Conservation (phyloP, 768 basidiomycete species). For the Mycena haematopus region DNA sequence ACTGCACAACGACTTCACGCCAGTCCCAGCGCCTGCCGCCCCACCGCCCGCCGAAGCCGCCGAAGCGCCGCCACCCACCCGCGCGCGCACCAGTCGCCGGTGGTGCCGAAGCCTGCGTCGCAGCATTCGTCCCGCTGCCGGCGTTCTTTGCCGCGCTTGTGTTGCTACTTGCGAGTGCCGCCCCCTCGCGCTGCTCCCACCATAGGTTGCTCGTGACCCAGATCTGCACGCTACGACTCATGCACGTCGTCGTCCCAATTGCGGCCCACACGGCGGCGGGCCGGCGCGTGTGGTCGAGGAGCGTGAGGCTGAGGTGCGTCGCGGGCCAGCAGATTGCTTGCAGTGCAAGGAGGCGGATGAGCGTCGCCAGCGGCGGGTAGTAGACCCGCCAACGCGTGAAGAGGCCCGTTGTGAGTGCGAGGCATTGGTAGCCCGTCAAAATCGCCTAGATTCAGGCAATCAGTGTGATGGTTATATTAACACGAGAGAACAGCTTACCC, state of each 20-base stretch:
- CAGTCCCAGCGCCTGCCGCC: slow-evolving; percentile 82
- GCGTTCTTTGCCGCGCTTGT: slow-evolving; percentile 21
- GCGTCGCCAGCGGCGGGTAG: slow-evolving; percentile 85
- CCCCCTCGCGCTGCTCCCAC: slow-evolving; percentile 46
- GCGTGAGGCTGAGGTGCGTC: slow-evolving; percentile 81
- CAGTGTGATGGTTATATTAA: not conserved
- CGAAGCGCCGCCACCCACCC: slow-evolving; percentile 49
- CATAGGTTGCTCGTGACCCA: slow-evolving; percentile 95
- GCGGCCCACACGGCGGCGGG: slow-evolving; percentile 91
- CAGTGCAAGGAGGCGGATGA: slow-evolving; percentile 89
- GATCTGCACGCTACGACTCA: slow-evolving; percentile 84
- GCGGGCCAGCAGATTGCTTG: slow-evolving; percentile 98
- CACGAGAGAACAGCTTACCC: slow-evolving; percentile 53
- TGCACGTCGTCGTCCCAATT: slow-evolving; percentile 87
- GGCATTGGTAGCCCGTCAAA: slow-evolving; percentile 89
- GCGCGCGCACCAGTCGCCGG: not conserved
- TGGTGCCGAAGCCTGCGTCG: not conserved
- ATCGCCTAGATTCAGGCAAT: slow-evolving; percentile 59
- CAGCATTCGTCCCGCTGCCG: not conserved
- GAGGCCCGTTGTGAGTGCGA: slow-evolving; percentile 86
- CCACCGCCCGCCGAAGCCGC: slow-evolving; percentile 57
- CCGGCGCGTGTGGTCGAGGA: slow-evolving; percentile 71
- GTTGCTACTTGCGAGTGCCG: slow-evolving; percentile 18
- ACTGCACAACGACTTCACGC: slow-evolving; percentile 70
- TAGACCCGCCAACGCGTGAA: slow-evolving; percentile 90